Percentiles rank a stretch among this genome's conserved stretches.
Conservation (phyloP, 208 protist species). For the Acanthamoeba triangularis region DNA sequence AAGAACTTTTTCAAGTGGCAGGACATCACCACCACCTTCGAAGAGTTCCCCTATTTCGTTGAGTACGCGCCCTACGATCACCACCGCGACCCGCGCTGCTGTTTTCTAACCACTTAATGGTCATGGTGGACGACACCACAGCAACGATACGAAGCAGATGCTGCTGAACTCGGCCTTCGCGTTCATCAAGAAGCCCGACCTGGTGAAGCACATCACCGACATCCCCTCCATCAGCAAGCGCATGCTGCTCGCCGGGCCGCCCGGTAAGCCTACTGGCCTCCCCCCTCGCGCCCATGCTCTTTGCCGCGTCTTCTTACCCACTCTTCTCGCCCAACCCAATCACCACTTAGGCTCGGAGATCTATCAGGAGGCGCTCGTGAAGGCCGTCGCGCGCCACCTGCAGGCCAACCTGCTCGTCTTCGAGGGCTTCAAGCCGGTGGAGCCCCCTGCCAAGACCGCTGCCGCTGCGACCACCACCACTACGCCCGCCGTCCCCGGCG, state of each 20-base stretch:
- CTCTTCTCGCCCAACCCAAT: background rate
- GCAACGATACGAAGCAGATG: conserved; percentile 54
- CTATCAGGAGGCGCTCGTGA: conserved; percentile 67
- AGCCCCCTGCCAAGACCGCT: background rate
- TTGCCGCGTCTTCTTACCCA: background rate
- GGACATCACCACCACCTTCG: conserved; percentile 58
- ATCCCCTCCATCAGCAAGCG: conserved; percentile 45
- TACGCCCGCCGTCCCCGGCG: background rate
- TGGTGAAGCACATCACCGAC: conserved; percentile 69
- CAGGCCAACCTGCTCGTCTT: conserved; percentile 65
- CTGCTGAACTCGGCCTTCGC: conserved; percentile 61
- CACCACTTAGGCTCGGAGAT: conserved; percentile 54
- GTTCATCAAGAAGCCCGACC: conserved; percentile 70
- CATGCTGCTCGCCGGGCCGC: conserved; percentile 53
- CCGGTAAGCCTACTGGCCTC: conserved; percentile 6
- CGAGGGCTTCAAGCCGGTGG: conserved; percentile 57
- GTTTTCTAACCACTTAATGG: background rate
- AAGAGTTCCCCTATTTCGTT: conserved; percentile 65
- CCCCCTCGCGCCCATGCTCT: background rate
- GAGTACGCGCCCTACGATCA: background rate
- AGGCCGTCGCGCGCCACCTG: conserved; percentile 49
- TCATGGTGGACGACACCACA: background rate
- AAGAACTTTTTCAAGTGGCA: conserved; percentile 70
- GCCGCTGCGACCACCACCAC: background rate
- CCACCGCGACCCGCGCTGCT: background rate